phyloP scores from a whole-genome alignment of 192 early-diverging fungal genomes.

The Rhizoclosmatium globosum region DNA sequence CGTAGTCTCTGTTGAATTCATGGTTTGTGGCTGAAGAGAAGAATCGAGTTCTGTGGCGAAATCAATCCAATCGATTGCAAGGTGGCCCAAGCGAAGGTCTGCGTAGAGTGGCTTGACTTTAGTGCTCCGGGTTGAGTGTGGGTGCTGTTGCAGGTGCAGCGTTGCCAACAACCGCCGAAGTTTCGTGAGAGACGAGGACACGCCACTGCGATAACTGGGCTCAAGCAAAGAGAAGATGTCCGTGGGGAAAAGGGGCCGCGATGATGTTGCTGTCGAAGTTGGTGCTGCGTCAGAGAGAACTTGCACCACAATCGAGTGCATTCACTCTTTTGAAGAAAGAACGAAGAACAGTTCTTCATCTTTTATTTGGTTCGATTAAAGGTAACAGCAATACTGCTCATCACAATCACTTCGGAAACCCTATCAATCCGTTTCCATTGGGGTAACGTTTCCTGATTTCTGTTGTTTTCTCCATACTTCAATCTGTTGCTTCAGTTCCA shows the following conservation, averaged over 20 bases:
- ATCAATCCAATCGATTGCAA: slow-evolving; percentile 19
- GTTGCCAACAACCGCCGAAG: background rate
- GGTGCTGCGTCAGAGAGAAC: background rate
- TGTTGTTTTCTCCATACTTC: slow-evolving; percentile 51
- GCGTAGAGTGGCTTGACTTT: background rate
- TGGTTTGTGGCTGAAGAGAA: background rate
- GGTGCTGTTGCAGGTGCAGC: background rate
- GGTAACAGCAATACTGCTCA: background rate
- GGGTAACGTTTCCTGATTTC: slow-evolving; percentile 30
- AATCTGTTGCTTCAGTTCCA: slow-evolving; percentile 62
- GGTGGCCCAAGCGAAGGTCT: slow-evolving; percentile 5
- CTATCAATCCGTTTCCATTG: slow-evolving; percentile 33
- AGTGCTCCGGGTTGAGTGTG: background rate
- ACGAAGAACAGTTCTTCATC: background rate
- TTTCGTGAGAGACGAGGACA: slow-evolving; percentile 4
- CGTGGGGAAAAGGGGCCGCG: background rate
- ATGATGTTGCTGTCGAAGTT: background rate
- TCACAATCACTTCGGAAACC: background rate
- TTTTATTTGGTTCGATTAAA: background rate
- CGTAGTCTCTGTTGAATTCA: background rate
- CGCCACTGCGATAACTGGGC: background rate
- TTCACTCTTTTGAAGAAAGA: too few species aligned
- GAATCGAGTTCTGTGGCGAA: background rate
- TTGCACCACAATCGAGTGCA: slow-evolving; percentile 8
- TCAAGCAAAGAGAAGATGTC: slow-evolving; percentile 3